Evolutionary conservation across 2,329 filamentous ascomycete species (phyloP).

Genomic region (Penicillium italicum): DNA sequence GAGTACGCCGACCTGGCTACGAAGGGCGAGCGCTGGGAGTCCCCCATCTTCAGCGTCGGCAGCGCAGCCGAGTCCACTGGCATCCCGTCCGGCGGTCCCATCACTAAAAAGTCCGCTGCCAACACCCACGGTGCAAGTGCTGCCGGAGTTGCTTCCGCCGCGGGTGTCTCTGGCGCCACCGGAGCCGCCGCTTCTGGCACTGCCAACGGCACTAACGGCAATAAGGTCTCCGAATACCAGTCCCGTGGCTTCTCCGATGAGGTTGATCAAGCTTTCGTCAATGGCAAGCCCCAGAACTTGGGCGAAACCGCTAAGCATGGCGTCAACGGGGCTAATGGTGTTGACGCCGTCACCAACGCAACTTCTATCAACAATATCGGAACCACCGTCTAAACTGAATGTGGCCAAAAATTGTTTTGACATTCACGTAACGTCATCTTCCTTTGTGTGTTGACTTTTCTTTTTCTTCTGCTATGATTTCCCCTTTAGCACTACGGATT

Average conservation of each 20-base stretch:
- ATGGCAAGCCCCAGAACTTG: constrained; percentile 14
- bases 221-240: constrained; percentile 15
- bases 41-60: constrained; percentile 86
- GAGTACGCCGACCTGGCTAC: constrained; percentile 84
- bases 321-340: constrained; percentile 7
- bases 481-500: constrained; percentile 19
- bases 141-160: constrained; percentile 12
- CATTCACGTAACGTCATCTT: constrained; percentile 3
- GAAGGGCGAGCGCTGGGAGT: constrained; percentile 93
- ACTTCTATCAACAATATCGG: not conserved
- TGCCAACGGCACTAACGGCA: constrained; percentile 2
- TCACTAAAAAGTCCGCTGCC: constrained; percentile 57
- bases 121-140: constrained; percentile 23
- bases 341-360: constrained; percentile 3
- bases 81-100: constrained; percentile 57
- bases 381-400: not conserved
- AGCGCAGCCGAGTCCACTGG: constrained; percentile 67
- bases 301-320: constrained; percentile 7
- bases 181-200: constrained; percentile 5
- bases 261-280: constrained; percentile 33
- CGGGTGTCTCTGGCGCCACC: constrained; percentile 12
- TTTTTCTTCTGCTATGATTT: constrained; percentile 22
- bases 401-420: not conserved
- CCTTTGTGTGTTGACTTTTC: not conserved
- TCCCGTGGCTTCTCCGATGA: constrained; percentile 33